Percentiles rank a stretch among this genome's conserved stretches.
Conservation (phyloP, 2,329 filamentous ascomycete genomes). For the Pseudohalonectria lignicola region DNA sequence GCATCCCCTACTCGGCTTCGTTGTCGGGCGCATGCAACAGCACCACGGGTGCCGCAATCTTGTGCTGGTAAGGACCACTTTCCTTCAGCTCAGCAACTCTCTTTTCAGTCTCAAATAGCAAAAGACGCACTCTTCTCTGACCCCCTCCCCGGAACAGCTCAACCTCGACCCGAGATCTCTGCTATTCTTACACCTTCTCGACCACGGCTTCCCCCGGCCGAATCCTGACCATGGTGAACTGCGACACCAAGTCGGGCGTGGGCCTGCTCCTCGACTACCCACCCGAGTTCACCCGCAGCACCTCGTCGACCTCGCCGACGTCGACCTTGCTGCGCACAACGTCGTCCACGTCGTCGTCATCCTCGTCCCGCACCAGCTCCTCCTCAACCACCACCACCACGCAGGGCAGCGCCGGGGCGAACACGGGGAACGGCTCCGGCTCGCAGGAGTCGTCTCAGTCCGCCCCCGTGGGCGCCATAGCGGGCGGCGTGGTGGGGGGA, state of each 20-base stretch:
- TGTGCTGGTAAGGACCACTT: not conserved
- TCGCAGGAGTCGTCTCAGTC: not conserved
- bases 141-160: not conserved
- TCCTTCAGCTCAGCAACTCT: not conserved
- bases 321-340: constrained; percentile 9
- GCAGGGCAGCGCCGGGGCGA: not conserved
- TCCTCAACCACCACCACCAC: not conserved
- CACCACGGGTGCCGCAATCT: not conserved
- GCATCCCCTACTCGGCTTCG: not conserved
- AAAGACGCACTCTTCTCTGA: not conserved
- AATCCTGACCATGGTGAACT: not conserved
- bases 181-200: not conserved
- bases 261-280: constrained; percentile 14
- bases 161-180: not conserved
- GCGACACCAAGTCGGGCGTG: not conserved
- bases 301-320: constrained; percentile 13
- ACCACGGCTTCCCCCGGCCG: not conserved
- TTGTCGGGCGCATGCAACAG: not conserved
- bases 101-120: not conserved
- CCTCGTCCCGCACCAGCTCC: not conserved
- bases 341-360: constrained; percentile 4
- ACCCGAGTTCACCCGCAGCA: constrained; percentile 17
- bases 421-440: not conserved
- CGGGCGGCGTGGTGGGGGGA: constrained; percentile 80
- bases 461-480: constrained; percentile 70